A percentile compares a stretch with the other conserved stretches of the same genome.
Evolutionary conservation across 305 asterid genomes (phyloP).

Genomic region (Fraxinus xanthoxyloides): DNA sequence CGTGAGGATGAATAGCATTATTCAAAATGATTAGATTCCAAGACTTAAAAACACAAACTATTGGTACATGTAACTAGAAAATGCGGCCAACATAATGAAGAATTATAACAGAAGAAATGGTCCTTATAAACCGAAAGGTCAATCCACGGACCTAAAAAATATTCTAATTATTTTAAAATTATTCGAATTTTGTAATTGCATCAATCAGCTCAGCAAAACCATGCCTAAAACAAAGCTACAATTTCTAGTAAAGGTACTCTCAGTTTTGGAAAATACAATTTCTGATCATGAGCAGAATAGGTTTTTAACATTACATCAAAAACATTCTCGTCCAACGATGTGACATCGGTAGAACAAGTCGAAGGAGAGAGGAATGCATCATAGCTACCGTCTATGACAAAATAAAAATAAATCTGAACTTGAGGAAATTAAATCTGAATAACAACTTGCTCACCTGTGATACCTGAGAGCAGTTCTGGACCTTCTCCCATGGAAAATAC

Average conservation of each 20-base stretch:
- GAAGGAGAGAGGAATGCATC: background rate
- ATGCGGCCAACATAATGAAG: too few species aligned
- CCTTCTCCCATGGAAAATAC: slow-evolving; percentile 39
- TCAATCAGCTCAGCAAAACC: background rate
- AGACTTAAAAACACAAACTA: background rate
- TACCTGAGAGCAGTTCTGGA: slow-evolving; percentile 19
- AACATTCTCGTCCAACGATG: background rate
- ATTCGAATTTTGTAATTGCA: background rate
- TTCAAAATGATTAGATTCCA: too few species aligned
- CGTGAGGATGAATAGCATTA: too few species aligned
- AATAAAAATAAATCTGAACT: too few species aligned
- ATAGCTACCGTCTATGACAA: background rate
- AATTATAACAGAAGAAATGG: background rate
- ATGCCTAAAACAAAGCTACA: background rate
- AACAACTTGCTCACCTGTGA: slow-evolving; percentile 23
- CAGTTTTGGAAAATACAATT: background rate
- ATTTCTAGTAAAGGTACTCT: background rate
- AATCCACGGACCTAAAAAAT: too few species aligned
- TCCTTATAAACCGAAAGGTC: too few species aligned
- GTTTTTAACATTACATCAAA: background rate
- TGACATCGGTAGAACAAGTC: background rate
- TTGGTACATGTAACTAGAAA: background rate
- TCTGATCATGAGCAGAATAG: background rate
- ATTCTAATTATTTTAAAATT: background rate
- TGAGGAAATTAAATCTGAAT: background rate